phyloP scores from a whole-genome alignment of 106 monocot genomes.

The Narthecium ossifragum region DNA sequence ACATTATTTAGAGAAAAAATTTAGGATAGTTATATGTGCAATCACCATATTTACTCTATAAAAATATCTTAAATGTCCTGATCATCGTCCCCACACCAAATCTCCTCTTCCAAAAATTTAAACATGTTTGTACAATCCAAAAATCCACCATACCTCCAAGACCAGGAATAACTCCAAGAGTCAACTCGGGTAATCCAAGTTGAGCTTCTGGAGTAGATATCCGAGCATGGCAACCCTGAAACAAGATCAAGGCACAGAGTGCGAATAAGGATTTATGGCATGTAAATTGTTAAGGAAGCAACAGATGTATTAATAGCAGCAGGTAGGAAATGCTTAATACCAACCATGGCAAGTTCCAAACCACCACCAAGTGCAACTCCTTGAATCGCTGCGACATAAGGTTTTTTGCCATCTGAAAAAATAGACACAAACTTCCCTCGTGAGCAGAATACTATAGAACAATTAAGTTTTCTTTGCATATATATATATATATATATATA shows the following conservation, averaged over 20 bases:
- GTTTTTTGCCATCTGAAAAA: conserved; percentile 85
- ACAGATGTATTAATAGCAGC: too few relatives aligned
- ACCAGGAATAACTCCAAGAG: conserved; percentile 96
- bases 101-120: too few relatives aligned
- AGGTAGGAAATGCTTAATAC: conserved; percentile 20
- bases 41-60: too few relatives aligned
- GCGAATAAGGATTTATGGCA: background rate
- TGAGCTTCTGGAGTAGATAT: conserved; percentile 82
- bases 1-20: too few relatives aligned
- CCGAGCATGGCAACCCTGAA: conserved; percentile 94
- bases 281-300: too few relatives aligned
- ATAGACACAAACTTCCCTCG: too few relatives aligned
- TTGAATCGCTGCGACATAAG: conserved; percentile 95
- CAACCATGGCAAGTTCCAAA: conserved; percentile 84
- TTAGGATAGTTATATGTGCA: too few relatives aligned
- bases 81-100: too few relatives aligned
- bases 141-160: conserved; percentile 90
- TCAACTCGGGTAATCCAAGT: conserved; percentile 90
- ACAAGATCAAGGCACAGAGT: conserved; percentile 4
- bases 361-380: conserved; percentile 97
- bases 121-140: background rate
- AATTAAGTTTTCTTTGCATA: too few relatives aligned
- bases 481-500: too few relatives aligned
- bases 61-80: too few relatives aligned
- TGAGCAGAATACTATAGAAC: background rate